Evolutionary conservation across 2,329 filamentous ascomycete species (phyloP).

Genomic region (Colletotrichum abscissum): DNA sequence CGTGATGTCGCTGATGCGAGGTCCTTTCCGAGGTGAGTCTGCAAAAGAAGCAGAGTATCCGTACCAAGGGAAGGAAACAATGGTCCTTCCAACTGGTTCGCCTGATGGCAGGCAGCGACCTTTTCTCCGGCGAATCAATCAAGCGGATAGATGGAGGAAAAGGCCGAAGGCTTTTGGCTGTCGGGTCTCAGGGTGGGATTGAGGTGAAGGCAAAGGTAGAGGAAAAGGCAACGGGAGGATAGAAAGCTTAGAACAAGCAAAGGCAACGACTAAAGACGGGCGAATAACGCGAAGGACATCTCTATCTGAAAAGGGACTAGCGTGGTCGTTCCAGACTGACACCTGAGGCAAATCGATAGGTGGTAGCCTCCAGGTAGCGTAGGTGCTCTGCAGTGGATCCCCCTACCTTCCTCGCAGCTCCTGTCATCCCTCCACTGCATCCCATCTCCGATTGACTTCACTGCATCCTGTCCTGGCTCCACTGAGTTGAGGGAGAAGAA

Average conservation of each 20-base stretch:
- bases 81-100: background rate
- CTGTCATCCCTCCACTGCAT: background rate
- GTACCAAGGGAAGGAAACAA: background rate
- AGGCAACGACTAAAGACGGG: background rate
- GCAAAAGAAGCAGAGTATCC: background rate
- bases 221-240: background rate
- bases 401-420: background rate
- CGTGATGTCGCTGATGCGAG: background rate
- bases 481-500: background rate
- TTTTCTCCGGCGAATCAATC: background rate
- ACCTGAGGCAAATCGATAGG: background rate
- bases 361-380: background rate
- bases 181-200: background rate
- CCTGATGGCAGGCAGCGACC: background rate
- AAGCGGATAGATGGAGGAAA: background rate
- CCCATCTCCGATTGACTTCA: background rate
- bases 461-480: background rate
- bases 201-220: background rate
- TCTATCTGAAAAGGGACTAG: background rate
- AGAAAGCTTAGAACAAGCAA: background rate
- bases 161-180: background rate
- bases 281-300: constrained; percentile 6
- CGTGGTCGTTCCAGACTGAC: background rate
- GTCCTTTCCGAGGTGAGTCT: background rate
- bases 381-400: background rate